Evolutionary conservation across 768 basidiomycete genomes (phyloP).

Genomic region (Tylopilus cervinicoccineus): DNA sequence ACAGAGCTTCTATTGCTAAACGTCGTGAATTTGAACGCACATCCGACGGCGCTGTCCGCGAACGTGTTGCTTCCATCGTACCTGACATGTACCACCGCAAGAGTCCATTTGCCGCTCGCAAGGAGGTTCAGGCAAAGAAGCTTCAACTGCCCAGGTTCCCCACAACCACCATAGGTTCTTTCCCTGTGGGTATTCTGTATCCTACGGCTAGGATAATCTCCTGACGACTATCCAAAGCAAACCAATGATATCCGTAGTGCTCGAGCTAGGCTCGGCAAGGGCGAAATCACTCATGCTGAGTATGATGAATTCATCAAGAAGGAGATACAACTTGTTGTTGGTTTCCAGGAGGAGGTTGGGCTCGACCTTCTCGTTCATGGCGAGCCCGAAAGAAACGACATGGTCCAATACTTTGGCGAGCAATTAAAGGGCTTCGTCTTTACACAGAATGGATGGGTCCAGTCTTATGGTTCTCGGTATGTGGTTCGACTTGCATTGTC

Average conservation of each 20-base stretch:
- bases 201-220: not conserved
- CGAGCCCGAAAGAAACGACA: slow-evolving; percentile 98
- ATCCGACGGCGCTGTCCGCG: slow-evolving; percentile 93
- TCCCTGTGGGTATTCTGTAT: slow-evolving; percentile 60
- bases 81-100: slow-evolving; percentile 82
- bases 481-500: slow-evolving; percentile 20
- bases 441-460: slow-evolving; percentile 98
- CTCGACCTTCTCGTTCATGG: slow-evolving; percentile 98
- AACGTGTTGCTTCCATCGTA: slow-evolving; percentile 90
- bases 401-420: slow-evolving; percentile 99
- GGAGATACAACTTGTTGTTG: slow-evolving; percentile 90
- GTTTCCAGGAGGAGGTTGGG: slow-evolving; percentile 95
- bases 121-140: slow-evolving; percentile 83
- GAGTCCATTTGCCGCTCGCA: slow-evolving; percentile 83
- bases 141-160: slow-evolving; percentile 95
- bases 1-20: slow-evolving; percentile 85
- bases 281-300: slow-evolving; percentile 77
- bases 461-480: slow-evolving; percentile 96
- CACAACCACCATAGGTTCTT: slow-evolving; percentile 97
- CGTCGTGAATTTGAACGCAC: slow-evolving; percentile 92
- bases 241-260: slow-evolving; percentile 98
- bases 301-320: slow-evolving; percentile 99
- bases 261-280: slow-evolving; percentile 92
- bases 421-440: slow-evolving; percentile 93
- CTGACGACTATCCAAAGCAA: slow-evolving; percentile 52